Evolutionary conservation across 257 asterid species (phyloP).

Genomic region (Solanum tarijense): DNA sequence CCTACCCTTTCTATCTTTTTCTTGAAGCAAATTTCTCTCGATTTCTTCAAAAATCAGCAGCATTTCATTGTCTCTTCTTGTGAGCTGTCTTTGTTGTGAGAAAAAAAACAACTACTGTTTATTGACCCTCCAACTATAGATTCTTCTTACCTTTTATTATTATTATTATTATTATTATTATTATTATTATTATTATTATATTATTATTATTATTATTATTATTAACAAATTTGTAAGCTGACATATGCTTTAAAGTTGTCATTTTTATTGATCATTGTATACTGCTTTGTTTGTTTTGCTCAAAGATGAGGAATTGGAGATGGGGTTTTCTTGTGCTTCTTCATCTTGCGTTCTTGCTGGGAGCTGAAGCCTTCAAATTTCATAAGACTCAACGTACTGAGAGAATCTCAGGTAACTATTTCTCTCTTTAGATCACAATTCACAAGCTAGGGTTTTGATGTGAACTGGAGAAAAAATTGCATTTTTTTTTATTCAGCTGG

Average conservation of each 20-base stretch:
- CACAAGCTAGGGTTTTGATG: neutral
- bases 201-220: neutral
- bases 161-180: neutral
- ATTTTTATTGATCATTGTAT: neutral
- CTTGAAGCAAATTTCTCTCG: slow-evolving; percentile 15
- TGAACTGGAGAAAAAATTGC: neutral
- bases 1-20: slow-evolving; percentile 13
- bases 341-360: slow-evolving; percentile 3
- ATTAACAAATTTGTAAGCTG: neutral
- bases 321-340: slow-evolving; percentile 13
- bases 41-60: neutral
- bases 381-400: slow-evolving; percentile 24
- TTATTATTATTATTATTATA: too few species aligned
- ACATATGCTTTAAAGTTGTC: slow-evolving; percentile 1
- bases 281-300: neutral
- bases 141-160: slow-evolving; percentile 8
- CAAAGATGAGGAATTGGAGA: slow-evolving; percentile 14
- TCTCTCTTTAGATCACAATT: neutral
- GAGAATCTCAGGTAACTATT: slow-evolving; percentile 28
- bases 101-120: slow-evolving; percentile 11
- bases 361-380: slow-evolving; percentile 25
- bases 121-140: slow-evolving; percentile 41
- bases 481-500: neutral
- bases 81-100: neutral
- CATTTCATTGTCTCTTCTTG: slow-evolving; percentile 9